Evolutionary conservation across 2,329 filamentous ascomycete genomes (phyloP).

Genomic region (Phoma herbarum): DNA sequence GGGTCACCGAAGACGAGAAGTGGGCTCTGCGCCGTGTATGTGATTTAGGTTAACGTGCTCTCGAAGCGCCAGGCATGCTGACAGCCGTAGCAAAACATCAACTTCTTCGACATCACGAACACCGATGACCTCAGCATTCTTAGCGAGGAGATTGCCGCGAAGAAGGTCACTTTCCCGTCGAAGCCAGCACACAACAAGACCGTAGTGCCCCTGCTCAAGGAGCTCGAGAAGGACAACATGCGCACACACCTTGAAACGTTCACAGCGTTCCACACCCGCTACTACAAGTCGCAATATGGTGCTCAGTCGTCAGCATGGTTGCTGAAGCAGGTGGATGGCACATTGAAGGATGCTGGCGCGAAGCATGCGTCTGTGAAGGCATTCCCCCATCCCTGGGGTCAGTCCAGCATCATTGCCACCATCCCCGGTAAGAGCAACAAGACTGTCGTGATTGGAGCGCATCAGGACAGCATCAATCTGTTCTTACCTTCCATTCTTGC

Average conservation of each 20-base stretch:
- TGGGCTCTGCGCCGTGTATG: conserved; percentile 86
- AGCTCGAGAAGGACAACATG: conserved; percentile 80
- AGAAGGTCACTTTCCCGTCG: conserved; percentile 70
- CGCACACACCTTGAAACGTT: conserved; percentile 78
- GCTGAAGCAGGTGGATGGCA: conserved; percentile 74
- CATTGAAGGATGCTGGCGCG: conserved; percentile 76
- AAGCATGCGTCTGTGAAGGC: conserved; percentile 73
- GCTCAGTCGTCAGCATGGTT: conserved; percentile 89
- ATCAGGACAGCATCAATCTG: conserved; percentile 85
- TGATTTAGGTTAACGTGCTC: conserved; percentile 26
- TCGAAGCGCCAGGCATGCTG: background rate
- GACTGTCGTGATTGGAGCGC: conserved; percentile 88
- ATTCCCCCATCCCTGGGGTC: conserved; percentile 86
- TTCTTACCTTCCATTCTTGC: conserved; percentile 84
- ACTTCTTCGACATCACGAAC: conserved; percentile 95
- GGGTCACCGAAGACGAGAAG: conserved; percentile 94
- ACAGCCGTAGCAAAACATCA: conserved; percentile 72
- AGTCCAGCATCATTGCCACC: conserved; percentile 89
- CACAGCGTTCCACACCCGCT: conserved; percentile 81
- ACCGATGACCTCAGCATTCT: conserved; percentile 69
- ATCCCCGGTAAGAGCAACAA: conserved; percentile 86
- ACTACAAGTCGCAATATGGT: conserved; percentile 82
- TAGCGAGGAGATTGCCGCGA: conserved; percentile 33
- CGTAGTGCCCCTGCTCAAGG: conserved; percentile 71
- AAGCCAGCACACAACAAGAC: conserved; percentile 71